Evolutionary conservation across 1,139 yeast species (phyloP), one percentile per base, ranked within the genome.

Genomic region (Geotrichum citri-aurantii): DNA sequence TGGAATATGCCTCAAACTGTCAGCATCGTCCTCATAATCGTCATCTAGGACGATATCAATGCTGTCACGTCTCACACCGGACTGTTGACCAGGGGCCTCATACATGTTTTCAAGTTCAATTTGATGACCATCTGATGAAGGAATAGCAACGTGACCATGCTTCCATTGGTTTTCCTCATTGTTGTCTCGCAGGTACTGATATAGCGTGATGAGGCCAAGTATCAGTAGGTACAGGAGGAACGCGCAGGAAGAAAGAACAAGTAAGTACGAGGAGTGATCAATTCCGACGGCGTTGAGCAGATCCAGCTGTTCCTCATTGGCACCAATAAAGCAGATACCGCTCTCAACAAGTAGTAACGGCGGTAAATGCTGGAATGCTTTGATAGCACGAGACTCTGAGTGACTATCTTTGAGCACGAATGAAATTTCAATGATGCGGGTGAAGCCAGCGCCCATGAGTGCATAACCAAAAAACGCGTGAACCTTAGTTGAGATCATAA

Each of bases 261-360:
- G 76, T 47, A 88, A 81, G 70, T 92, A 92, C 0, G 96, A 83
- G 53, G 93, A 84, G 66, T 89, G 95, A 72, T 89, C 96, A 10
- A 96, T 84, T 3, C 91, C 90, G 65, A 88, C 77, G 63, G 83
- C 85, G 59, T 84, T 75, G 1, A 91, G 89, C 62, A 89, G 75
- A 17, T 75, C 74, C 67, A 92, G 76, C 68, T 92, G 97, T 70
- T 92, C 96, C 69, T 92, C 97, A 61, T 81, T 91, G 27, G 98
- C 98, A 27, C 89, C 82, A 97, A 91, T 90, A 70, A 92, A 92
- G 64, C 88, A 69, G 19, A 88, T 72, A 0, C 98, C 98, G 1
- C 95, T 77, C 63, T 88, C 81, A 1, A 90, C 81, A 57, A 92
- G 78, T 61, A 92, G 81, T 68, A 90, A 83, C 2, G 97, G 89